Percentiles rank a stretch among this genome's conserved stretches.
Evolutionary conservation across 768 basidiomycete species (phyloP).

Genomic region (Pleurotus tuber-regium): DNA sequence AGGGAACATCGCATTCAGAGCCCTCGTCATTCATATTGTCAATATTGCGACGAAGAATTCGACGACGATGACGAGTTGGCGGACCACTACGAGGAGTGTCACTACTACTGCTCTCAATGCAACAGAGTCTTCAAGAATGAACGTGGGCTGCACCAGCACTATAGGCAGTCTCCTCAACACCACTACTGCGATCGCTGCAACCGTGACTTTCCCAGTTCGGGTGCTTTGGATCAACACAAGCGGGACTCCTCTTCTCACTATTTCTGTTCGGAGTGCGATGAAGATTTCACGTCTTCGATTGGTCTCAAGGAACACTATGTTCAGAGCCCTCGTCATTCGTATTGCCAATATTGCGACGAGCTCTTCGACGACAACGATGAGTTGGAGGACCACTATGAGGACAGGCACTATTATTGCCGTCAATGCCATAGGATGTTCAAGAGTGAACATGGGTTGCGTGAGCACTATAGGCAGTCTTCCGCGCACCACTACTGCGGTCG

Average conservation of each 20-base stretch:
- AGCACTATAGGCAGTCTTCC: slow-evolving; percentile 3
- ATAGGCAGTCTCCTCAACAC: slow-evolving; percentile 23
- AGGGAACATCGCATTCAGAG: slow-evolving; percentile 42
- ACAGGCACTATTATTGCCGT: neutral
- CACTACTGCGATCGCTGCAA: slow-evolving; percentile 9
- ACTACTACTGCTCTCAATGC: slow-evolving; percentile 25
- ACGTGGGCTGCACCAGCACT: slow-evolving; percentile 30
- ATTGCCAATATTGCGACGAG: neutral
- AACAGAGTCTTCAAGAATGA: slow-evolving; percentile 26
- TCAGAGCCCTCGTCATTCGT: neutral
- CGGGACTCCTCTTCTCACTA: slow-evolving; percentile 30
- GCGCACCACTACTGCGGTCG: neutral
- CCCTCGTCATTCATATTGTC: slow-evolving; percentile 37
- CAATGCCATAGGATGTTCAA: neutral
- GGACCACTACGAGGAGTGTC: slow-evolving; percentile 23
- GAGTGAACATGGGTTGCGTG: neutral
- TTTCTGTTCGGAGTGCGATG: slow-evolving; percentile 32
- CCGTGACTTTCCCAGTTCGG: neutral
- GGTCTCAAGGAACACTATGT: slow-evolving; percentile 1
- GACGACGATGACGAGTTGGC: slow-evolving; percentile 15
- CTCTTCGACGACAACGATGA: neutral
- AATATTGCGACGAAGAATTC: slow-evolving; percentile 33
- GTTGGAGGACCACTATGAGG: neutral
- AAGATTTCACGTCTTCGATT: slow-evolving; percentile 31
- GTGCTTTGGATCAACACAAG: slow-evolving; percentile 27